Percentiles rank a stretch among this genome's conserved stretches.
Evolutionary conservation across 345 rosid genomes (phyloP).

Genomic region (Gossypium anomalum): DNA sequence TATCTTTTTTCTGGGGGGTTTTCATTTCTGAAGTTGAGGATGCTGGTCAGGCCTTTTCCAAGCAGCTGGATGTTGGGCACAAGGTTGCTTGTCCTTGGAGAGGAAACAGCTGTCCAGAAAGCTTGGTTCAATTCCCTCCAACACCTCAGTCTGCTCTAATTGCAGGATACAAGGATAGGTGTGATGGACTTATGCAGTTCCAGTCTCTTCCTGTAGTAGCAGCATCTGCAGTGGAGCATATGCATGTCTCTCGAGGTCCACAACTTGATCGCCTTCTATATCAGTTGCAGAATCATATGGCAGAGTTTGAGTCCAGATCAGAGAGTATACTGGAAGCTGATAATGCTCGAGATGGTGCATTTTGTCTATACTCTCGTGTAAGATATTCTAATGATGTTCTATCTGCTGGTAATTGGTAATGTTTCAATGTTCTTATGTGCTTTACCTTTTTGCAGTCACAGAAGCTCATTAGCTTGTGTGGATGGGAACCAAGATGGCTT

Average conservation of each 20-base stretch:
- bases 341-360: constrained; percentile 47
- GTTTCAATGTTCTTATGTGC: constrained; percentile 10
- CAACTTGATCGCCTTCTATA: constrained; percentile 73
- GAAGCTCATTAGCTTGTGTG: constrained; percentile 89
- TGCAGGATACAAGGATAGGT: constrained; percentile 95
- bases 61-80: constrained; percentile 83
- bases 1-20: neutral
- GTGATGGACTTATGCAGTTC: constrained; percentile 95
- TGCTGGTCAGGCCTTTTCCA: constrained; percentile 61
- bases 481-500: constrained; percentile 99
- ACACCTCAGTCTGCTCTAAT: constrained; percentile 91
- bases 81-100: constrained; percentile 76
- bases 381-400: constrained; percentile 25
- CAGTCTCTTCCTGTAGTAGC: constrained; percentile 78
- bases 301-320: constrained; percentile 54
- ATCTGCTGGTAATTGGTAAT: neutral
- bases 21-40: constrained; percentile 47
- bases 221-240: constrained; percentile 66
- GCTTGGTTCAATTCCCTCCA: constrained; percentile 98
- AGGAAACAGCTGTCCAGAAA: constrained; percentile 86
- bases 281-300: constrained; percentile 48
- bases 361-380: constrained; percentile 60
- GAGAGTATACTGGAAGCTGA: constrained; percentile 53
- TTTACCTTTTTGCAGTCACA: constrained; percentile 56
- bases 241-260: constrained; percentile 53